Evolutionary conservation across 495 filamentous ascomycete species (phyloP).

Genomic region (Aspergillus funiculosus): DNA sequence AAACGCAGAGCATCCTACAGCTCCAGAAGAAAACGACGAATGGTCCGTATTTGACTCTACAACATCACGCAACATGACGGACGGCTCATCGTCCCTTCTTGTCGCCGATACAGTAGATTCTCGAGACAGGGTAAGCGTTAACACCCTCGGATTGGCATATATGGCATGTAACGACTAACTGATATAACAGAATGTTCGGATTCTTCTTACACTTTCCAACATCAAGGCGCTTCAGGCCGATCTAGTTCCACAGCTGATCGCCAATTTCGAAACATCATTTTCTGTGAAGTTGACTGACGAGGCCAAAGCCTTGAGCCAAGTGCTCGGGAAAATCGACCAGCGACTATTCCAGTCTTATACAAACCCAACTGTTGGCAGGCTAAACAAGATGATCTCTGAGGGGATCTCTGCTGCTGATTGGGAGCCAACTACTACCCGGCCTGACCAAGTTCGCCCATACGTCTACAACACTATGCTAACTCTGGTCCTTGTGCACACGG

Average conservation of each 20-base stretch:
- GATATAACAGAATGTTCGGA: constrained; percentile 68
- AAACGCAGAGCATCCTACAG: constrained; percentile 71
- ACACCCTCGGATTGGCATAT: neutral
- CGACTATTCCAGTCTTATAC: constrained; percentile 89
- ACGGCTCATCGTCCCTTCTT: constrained; percentile 31
- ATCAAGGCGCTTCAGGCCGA: constrained; percentile 71
- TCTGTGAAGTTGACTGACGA: constrained; percentile 89
- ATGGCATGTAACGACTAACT: constrained; percentile 18
- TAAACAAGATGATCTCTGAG: constrained; percentile 60
- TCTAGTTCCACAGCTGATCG: constrained; percentile 73
- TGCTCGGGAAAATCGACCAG: constrained; percentile 80
- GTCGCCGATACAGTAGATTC: constrained; percentile 57
- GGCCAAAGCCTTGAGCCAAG: constrained; percentile 79
- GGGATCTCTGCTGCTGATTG: constrained; percentile 67
- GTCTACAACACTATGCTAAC: constrained; percentile 77
- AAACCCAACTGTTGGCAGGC: constrained; percentile 55
- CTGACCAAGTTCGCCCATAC: constrained; percentile 74
- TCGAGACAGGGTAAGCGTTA: constrained; percentile 64
- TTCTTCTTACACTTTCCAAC: constrained; percentile 89
- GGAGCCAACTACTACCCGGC: constrained; percentile 58
- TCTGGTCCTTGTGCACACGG: constrained; percentile 84
- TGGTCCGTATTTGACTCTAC: constrained; percentile 33
- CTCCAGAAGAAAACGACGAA: constrained; percentile 55
- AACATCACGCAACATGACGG: constrained; percentile 24
- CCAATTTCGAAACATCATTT: constrained; percentile 84